These are phyloP conservation scores for Arthonia radiata DNA, from an alignment of 495 filamentous ascomycete genomes.

Conservation along the genomic window DNA sequence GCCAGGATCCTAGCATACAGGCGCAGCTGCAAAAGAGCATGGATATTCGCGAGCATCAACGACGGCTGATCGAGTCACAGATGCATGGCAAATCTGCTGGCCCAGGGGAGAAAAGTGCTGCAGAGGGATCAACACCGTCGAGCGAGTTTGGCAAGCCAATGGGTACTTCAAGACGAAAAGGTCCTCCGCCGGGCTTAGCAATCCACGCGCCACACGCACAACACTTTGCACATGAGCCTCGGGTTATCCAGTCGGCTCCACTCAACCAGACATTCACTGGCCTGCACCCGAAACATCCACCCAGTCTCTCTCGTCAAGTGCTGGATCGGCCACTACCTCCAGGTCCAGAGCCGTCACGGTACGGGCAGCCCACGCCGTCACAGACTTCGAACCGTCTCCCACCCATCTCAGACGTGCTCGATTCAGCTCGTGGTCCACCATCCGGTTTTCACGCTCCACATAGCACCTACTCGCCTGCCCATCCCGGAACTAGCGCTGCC, in stretches of 20 bases:
- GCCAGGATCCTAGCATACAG: constrained; percentile 86
- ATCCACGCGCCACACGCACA: constrained; percentile 93
- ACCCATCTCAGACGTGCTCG: constrained; percentile 64
- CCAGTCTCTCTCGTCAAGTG: constrained; percentile 49
- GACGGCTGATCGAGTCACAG: constrained; percentile 84
- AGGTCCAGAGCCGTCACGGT: no score
- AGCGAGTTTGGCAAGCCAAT: constrained; percentile 37
- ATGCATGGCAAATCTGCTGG: constrained; percentile 56
- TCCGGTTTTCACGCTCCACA: constrained; percentile 23
- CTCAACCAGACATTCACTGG: constrained; percentile 92
- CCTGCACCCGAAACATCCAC: constrained; percentile 40
- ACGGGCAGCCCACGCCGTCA: no score
- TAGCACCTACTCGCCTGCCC: constrained; percentile 29
- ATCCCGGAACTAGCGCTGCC: no score
- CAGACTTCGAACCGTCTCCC: constrained; percentile 70
- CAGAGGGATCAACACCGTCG: constrained; percentile 22
- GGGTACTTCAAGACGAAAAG: constrained; percentile 36
- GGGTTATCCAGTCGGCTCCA: constrained; percentile 90
- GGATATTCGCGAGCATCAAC: constrained; percentile 79
- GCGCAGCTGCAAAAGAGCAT: constrained; percentile 87
- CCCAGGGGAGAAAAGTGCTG: constrained; percentile 29
- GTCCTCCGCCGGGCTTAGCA: constrained; percentile 68
- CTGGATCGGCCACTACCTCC: neutral
- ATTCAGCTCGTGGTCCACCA: constrained; percentile 13
- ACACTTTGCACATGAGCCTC: constrained; percentile 68